Percentiles rank a stretch among this genome's conserved stretches.
Evolutionary conservation across 164 flowering plant genomes (phyloP).

Genomic region (Litsea cubeba): DNA sequence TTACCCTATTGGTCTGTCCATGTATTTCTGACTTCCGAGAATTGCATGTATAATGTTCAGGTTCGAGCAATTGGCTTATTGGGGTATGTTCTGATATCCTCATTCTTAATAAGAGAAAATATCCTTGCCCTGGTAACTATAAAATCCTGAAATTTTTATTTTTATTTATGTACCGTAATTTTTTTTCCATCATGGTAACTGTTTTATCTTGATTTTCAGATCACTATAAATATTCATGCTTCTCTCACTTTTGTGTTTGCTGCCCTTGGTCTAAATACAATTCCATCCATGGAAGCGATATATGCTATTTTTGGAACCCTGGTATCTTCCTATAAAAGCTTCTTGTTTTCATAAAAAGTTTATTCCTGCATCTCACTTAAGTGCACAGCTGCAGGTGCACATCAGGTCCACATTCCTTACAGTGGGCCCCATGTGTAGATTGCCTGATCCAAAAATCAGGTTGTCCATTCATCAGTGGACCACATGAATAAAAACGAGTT

Average conservation of each 20-base stretch:
- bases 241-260: constrained; percentile 60
- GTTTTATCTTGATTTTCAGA: constrained; percentile 42
- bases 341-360: background rate
- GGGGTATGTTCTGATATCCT: constrained; percentile 71
- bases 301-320: constrained; percentile 66
- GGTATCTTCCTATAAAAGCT: constrained; percentile 30
- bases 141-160: background rate
- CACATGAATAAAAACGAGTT: background rate
- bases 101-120: constrained; percentile 91
- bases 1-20: background rate
- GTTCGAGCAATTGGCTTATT: constrained; percentile 75
- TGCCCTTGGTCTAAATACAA: constrained; percentile 49
- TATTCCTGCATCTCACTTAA: background rate
- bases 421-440: background rate
- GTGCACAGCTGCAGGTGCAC: background rate
- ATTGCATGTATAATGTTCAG: constrained; percentile 33
- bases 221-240: constrained; percentile 84
- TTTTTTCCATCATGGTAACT: background rate
- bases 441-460: background rate
- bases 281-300: constrained; percentile 73
- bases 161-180: background rate
- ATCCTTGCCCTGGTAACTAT: constrained; percentile 74
- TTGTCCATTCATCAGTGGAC: background rate
- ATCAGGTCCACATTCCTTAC: background rate
- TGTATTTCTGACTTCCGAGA: constrained; percentile 8